Conservation (phyloP, 768 basidiomycete genomes). For the Cyclocybe aegerita region DNA sequence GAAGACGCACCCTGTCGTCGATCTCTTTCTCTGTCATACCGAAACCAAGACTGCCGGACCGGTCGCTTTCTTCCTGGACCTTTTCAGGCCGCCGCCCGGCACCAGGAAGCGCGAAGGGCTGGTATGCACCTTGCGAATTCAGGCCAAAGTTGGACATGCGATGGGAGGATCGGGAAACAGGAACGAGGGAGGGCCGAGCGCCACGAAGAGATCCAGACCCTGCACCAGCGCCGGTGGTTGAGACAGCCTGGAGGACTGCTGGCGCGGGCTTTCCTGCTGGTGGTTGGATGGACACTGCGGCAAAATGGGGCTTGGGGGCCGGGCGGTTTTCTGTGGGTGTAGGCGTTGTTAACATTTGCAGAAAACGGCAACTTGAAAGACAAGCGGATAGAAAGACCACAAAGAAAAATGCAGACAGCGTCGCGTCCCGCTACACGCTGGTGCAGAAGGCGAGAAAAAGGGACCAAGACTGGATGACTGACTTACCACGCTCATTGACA, state of each 20-base stretch:
- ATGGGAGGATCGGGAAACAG: conserved; percentile 34
- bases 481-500: conserved; percentile 72
- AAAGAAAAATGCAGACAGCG: no score
- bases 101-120: conserved; percentile 34
- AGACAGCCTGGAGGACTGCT: conserved; percentile 43
- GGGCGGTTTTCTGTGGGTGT: conserved; percentile 53
- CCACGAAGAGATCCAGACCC: conserved; percentile 15
- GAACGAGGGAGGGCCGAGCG: conserved; percentile 35
- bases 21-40: conserved; percentile 70
- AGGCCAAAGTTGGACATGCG: conserved; percentile 32
- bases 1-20: conserved; percentile 60
- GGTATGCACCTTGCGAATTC: conserved; percentile 25
- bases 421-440: no score
- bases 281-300: conserved; percentile 50
- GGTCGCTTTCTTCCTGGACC: conserved; percentile 28
- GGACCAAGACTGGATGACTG: no score
- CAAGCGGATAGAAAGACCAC: not conserved
- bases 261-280: conserved; percentile 45
- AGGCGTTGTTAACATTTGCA: not conserved
- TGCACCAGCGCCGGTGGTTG: conserved; percentile 29
- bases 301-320: conserved; percentile 60
- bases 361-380: conserved; percentile 16
- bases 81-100: conserved; percentile 23
- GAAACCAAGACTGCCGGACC: conserved; percentile 32
- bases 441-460: no score